These are phyloP conservation scores for Mycena galopus DNA, from an alignment of 768 basidiomycete species.

Conservation along the genomic window DNA sequence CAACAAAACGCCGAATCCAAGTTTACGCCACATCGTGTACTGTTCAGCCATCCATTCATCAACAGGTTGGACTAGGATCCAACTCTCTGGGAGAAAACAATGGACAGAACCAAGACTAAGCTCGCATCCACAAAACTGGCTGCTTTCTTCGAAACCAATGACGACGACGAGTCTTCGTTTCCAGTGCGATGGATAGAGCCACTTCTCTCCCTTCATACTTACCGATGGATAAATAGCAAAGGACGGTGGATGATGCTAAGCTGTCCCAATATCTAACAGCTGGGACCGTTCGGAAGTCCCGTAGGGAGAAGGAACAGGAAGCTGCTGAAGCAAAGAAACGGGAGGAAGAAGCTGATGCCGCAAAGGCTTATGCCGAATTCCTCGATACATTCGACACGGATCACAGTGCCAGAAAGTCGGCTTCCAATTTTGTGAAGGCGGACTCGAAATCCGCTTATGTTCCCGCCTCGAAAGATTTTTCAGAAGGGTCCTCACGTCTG, in stretches of 20 bases:
- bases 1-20: no score
- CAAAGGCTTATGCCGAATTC: constrained; percentile 86
- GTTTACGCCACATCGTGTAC: no score
- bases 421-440: constrained; percentile 72
- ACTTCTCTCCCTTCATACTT: constrained; percentile 69
- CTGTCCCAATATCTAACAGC: constrained; percentile 82
- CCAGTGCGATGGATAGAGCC: constrained; percentile 91
- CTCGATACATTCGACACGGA: constrained; percentile 87
- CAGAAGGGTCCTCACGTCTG: constrained; percentile 44
- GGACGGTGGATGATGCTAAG: constrained; percentile 88
- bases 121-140: constrained; percentile 64
- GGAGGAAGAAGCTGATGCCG: constrained; percentile 86
- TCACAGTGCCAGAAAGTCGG: constrained; percentile 61
- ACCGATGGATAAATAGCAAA: constrained; percentile 81
- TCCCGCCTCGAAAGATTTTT: constrained; percentile 51
- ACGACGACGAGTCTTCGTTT: constrained; percentile 88
- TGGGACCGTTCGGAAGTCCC: constrained; percentile 90
- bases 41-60: no score
- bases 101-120: constrained; percentile 78
- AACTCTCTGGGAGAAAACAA: constrained; percentile 39
- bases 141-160: constrained; percentile 82
- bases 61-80: no score
- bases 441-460: constrained; percentile 65
- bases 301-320: constrained; percentile 92
- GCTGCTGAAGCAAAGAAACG: constrained; percentile 90